A percentile compares a stretch with the other conserved stretches of the same genome.
phyloP scores from a whole-genome alignment of 768 basidiomycete species.

The Stropharia rugosoannulata region DNA sequence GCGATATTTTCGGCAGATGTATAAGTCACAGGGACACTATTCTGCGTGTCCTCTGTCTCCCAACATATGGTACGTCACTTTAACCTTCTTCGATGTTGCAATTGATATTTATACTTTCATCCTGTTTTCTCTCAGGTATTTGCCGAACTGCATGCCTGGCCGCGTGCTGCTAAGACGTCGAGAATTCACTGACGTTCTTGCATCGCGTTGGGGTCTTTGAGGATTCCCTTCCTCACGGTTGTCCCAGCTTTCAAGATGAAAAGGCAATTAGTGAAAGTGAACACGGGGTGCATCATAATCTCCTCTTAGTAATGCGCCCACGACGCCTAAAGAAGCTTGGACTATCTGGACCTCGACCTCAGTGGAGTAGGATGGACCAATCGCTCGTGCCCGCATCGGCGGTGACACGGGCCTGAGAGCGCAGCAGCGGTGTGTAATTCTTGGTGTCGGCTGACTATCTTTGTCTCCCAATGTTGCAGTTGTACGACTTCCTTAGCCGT shows the following conservation, averaged over 20 bases:
- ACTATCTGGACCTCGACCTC: neutral
- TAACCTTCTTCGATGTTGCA: neutral
- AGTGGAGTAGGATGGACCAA: neutral
- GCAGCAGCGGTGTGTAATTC: neutral
- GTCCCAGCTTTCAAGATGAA: neutral
- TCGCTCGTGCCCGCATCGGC: neutral
- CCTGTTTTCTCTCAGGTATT: neutral
- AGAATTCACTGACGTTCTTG: too few relatives aligned
- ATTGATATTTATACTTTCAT: neutral
- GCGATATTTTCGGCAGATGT: conserved; percentile 19
- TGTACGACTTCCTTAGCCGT: neutral
- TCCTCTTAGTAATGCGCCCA: neutral
- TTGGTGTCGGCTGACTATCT: conserved; percentile 1
- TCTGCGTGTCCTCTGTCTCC: neutral
- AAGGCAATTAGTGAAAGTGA: neutral
- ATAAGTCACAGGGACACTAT: conserved; percentile 15
- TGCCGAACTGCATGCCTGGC: neutral
- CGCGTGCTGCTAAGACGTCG: too few relatives aligned
- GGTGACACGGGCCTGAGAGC: conserved; percentile 2
- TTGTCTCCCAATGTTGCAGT: neutral
- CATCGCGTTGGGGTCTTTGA: neutral
- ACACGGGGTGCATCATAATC: neutral
- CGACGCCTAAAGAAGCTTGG: neutral
- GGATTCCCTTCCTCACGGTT: neutral
- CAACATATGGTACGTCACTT: conserved; percentile 9